Evolutionary conservation across 345 rosid species (phyloP), one percentile per base, ranked within the genome.

Genomic region (Firmiana major): DNA sequence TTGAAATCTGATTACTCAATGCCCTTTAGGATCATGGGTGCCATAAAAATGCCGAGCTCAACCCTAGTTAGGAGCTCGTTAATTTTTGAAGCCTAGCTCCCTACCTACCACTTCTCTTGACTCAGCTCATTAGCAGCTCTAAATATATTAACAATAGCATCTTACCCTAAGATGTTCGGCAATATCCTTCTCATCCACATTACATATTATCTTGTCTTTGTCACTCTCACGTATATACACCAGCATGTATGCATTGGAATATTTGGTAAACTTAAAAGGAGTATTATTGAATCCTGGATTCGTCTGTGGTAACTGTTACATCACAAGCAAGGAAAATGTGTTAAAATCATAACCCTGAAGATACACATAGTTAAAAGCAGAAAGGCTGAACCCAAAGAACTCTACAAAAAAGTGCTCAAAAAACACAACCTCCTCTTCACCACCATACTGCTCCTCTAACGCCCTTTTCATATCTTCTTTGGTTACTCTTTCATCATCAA

Each of bases 161-260:
- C 85, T 87, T 91, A 96, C 99, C 93, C 93, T 88, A 63, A 92
- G 85, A 82, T 96, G 98, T 79, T 89, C 97, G 4, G 99, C 97
- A 82, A 96, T 94, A 85, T 96, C 99, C 87, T 91, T 88, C 80
- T 96, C 98, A 85, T 92, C 99, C 81, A 96, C 99, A 73, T 94
- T 88, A 81, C 99, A 94, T 62, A 96, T 91, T 68, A 96, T 93
- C 87, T 93, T 93, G 82, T 92, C 98, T 87, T 92, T 92, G 87
- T 94, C 99, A 74, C 91, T 92, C 75, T 96, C 98, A 71, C 99
- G 96, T 76, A 95, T 90, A 75, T 95, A 95, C 71, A 93, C 99
- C 83, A 95, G 93, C 99, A 95, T 95, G 85, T 95, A 95, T 31
- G 99, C 99, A 84, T 95, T 95, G 48, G 97, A 93, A 81, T 91